These are phyloP conservation scores for Cymbopogon flexuosus DNA, from an alignment of 202 grass and related monocot genomes.

Conservation along the genomic window DNA sequence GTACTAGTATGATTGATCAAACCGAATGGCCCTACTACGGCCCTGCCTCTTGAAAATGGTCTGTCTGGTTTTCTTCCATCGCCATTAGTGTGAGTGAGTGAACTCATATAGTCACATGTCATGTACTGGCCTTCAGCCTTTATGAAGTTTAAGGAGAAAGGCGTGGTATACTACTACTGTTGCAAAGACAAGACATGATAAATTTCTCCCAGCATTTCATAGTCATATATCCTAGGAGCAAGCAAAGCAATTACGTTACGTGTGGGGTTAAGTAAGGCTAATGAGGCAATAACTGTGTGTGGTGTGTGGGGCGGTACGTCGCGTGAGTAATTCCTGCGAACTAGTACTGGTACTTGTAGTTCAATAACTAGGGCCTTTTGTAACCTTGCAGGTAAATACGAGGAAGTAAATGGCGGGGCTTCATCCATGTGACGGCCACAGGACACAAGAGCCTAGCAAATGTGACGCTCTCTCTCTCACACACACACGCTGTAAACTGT, in stretches of 20 bases:
- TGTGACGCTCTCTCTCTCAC: background rate
- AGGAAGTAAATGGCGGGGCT: conserved; percentile 8
- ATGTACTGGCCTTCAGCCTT: too few species aligned
- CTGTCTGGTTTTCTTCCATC: too few species aligned
- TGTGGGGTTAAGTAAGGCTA: background rate
- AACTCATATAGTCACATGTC: too few species aligned
- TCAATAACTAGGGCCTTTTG: conserved; percentile 13
- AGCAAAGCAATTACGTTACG: background rate
- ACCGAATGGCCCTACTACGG: background rate
- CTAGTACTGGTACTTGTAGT: background rate
- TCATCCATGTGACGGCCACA: background rate
- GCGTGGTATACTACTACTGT: background rate
- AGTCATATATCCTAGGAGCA: background rate
- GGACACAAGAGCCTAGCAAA: background rate
- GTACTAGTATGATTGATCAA: background rate
- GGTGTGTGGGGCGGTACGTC: background rate
- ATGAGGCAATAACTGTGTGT: background rate
- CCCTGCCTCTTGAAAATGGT: background rate
- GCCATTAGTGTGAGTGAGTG: background rate
- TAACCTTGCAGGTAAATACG: conserved; percentile 38
- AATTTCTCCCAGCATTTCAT: too few species aligned
- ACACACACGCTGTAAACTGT: background rate
- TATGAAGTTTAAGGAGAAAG: background rate
- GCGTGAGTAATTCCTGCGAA: conserved; percentile 17
- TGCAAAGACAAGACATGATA: background rate